Conservation (phyloP, 192 early-diverging fungal species). For the Thoreauomyces humboldtii region DNA sequence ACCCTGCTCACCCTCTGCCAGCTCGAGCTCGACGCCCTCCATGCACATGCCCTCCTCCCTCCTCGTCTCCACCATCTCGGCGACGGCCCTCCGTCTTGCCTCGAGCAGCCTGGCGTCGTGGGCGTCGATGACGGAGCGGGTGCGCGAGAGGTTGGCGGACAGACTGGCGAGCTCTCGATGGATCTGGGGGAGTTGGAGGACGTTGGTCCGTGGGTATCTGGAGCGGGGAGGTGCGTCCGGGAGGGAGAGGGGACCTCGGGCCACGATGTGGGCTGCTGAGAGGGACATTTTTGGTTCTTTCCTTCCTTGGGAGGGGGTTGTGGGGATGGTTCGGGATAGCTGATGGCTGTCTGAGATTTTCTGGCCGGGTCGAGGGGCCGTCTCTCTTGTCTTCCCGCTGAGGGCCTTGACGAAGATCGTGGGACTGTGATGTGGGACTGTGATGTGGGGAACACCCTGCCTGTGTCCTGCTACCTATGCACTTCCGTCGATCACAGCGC, state of each 20-base stretch:
- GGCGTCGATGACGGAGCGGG: slow-evolving; percentile 7
- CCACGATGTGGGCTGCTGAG: neutral
- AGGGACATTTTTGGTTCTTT: neutral
- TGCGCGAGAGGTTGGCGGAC: slow-evolving; percentile 1
- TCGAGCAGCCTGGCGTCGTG: neutral
- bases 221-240: neutral
- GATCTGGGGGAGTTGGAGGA: slow-evolving; percentile 29
- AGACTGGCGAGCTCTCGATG: slow-evolving; percentile 31
- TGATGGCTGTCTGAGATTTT: neutral
- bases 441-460: neutral
- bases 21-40: slow-evolving; percentile 12
- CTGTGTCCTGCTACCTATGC: no score
- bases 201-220: slow-evolving; percentile 18
- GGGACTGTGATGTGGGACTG: no score
- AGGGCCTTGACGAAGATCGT: no score
- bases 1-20: slow-evolving; percentile 11
- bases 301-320: neutral
- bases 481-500: no score
- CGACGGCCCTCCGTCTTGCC: slow-evolving; percentile 7
- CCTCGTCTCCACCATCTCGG: slow-evolving; percentile 15
- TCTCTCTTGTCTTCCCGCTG: neutral
- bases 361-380: neutral
- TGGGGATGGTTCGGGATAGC: neutral
- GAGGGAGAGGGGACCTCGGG: neutral
- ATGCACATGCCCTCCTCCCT: neutral